Evolutionary conservation across 2,329 filamentous ascomycete species (phyloP), one percentile per base, ranked within the genome.

Genomic region (Cercospora zeina): DNA sequence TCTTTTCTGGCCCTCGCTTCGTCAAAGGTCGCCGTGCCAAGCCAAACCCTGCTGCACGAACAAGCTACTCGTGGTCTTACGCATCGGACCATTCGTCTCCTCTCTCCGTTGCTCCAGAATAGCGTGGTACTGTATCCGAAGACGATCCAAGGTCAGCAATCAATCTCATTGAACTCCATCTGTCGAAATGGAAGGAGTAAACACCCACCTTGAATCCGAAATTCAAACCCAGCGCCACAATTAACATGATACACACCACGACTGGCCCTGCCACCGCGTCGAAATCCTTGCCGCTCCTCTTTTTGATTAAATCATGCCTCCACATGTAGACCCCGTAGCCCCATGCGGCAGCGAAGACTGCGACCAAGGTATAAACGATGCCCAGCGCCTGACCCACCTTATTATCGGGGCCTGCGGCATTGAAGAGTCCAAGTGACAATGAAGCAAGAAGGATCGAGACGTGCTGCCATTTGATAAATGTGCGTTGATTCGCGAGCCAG

Each of bases 391-490:
- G 84, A 0, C 91, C 92, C 33, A 96, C 76, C n/a, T 81, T 80
- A 75, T 96, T 91, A 61, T 81, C 72, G 68, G 87, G 80, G 6
- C 90, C 90, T 0, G 93, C 93, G 0, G 93, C 91, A 69, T 96
- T 93, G 79, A 93, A 97, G 30, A 99, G 80, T 21, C 89, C 90
- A 11, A 99, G 80, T 0, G 91, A 90, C 31, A 99, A 79, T 21
- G 88, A 87, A 37, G 92, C 93, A 24, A 99, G 86, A 13, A 99
- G 82, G 54, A 99, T 86, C 65, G 87, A 89, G 71, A 99, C 92
- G 76, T 97, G 93, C 80, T 97, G 91, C 95, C 95, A 99, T 77
- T 97, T 97, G 77, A 99, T 88, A 75, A 97, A 99, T 0, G 95
- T 99, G 65, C 95, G 89, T 79, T 99, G 93, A 77, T 99, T 99